Evolutionary conservation across 2,329 filamentous ascomycete species (phyloP).

Genomic region (Fusarium hostae): DNA sequence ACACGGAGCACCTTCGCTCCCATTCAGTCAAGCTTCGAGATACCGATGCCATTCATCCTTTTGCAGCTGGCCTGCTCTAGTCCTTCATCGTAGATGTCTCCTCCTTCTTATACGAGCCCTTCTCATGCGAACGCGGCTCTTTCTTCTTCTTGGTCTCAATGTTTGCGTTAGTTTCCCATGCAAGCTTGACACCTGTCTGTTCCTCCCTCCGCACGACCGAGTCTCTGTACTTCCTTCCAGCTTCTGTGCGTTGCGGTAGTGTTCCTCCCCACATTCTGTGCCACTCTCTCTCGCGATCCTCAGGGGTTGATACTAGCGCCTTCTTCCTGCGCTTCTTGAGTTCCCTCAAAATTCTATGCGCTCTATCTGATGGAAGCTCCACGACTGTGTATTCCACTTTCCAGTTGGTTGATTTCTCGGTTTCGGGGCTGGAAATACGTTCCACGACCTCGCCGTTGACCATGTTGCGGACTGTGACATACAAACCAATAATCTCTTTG

Average conservation of each 20-base stretch:
- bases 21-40: background rate
- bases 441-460: conserved; percentile 73
- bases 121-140: background rate
- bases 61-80: background rate
- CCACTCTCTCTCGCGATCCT: conserved; percentile 54
- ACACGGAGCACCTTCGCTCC: conserved; percentile 21
- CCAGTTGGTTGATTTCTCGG: conserved; percentile 61
- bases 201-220: conserved; percentile 64
- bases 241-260: conserved; percentile 55
- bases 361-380: conserved; percentile 63
- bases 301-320: conserved; percentile 55
- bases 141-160: background rate
- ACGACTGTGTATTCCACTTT: conserved; percentile 80
- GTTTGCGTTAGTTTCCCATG: conserved; percentile 49
- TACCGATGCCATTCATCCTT: background rate
- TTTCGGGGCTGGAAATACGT: conserved; percentile 61
- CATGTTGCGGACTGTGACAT: conserved; percentile 76
- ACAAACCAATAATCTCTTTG: conserved; percentile 67
- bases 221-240: conserved; percentile 69
- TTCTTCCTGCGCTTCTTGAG: conserved; percentile 67
- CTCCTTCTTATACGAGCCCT: background rate
- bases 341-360: conserved; percentile 64
- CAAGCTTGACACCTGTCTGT: conserved; percentile 58
- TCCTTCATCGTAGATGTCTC: background rate
- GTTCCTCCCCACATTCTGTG: conserved; percentile 60